A percentile compares a stretch with the other conserved stretches of the same genome.
These are phyloP conservation scores for Prillingera fragicola DNA, from an alignment of 1,284 basidiomycete genomes.

Conservation along the genomic window DNA sequence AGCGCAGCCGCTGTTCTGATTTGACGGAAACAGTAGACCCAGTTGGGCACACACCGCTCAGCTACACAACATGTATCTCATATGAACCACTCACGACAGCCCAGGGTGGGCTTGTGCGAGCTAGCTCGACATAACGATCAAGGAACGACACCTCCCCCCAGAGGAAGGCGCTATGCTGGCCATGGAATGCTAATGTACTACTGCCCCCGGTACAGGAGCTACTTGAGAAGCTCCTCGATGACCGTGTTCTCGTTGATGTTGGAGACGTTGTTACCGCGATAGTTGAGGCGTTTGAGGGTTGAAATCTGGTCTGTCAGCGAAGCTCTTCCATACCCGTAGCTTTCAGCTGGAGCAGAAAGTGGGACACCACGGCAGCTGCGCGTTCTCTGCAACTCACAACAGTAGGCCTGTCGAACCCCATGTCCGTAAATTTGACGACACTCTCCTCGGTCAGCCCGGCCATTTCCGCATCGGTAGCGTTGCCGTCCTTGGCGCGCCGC, in stretches of 20 bases:
- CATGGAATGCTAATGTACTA: slow-evolving; percentile 4
- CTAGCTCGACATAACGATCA: no score
- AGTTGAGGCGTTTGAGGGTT: slow-evolving; percentile 80
- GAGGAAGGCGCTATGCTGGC: no score
- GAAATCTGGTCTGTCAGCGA: slow-evolving; percentile 59
- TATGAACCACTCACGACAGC: no score
- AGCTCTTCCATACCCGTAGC: not conserved
- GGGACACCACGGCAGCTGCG: no score
- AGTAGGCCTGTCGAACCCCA: slow-evolving; percentile 49
- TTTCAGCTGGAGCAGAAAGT: no score
- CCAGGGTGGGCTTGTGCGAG: no score
- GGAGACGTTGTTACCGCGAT: slow-evolving; percentile 58
- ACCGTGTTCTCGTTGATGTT: slow-evolving; percentile 46
- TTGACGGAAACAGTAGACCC: no score
- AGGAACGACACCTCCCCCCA: no score
- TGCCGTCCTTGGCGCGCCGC: slow-evolving; percentile 19
- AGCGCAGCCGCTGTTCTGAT: no score
- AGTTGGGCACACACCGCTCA: no score
- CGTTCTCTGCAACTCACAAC: slow-evolving; percentile 38
- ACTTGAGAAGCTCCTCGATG: slow-evolving; percentile 45
- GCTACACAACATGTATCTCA: no score
- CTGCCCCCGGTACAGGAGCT: slow-evolving; percentile 1
- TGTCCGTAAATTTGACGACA: slow-evolving; percentile 50
- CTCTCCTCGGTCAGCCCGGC: slow-evolving; percentile 51
- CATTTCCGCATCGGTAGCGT: slow-evolving; percentile 41